Base-by-base conservation (phyloP, 2,329 filamentous ascomycete species). In the Colletotrichum sp. region DNA sequence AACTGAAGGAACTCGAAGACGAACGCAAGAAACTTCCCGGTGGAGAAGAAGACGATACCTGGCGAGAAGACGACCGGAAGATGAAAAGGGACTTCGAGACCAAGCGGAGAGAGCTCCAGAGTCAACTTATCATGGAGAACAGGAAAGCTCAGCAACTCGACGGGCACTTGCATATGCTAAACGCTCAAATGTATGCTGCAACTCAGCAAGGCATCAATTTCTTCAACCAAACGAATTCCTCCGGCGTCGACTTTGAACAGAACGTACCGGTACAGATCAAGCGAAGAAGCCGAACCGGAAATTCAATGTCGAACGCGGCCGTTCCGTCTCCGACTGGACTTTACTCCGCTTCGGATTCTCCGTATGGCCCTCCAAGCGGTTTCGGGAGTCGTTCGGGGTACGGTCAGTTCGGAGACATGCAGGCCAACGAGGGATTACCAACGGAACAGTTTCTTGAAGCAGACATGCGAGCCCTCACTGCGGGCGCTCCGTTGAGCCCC, bases 1-100 rank as follows among this genome's bases (percentile, higher is more conserved):
- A 93, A 78, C 91, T 96, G 78, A 95, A 95, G 82, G 90, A 93
- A 68, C 88, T 96, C 30, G 95, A 97, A 82, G 92, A 93, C 75
- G 91, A 93, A 78, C 87, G 92, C 66, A 93, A 93, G 83, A 90
- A 89, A 72, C 88, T 92, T 15, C 90, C 91, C 3, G 92, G 90
- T 18, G 90, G 88, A n/a, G 89, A 92, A 72, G 89, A 91, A 62
- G 92, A 92, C 49, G 90, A 92, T 16, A 89, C 88, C 76, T 89
- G 87, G 88, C 87, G 87, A 69, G 80, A 93, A 68, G 86, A 85
- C 70, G 89, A 92, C 67, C 83, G 83, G 63, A 87, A 89, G 64
- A 84, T 92, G 26, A 88, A 89, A 75, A 86, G 88, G 64, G 88
- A 91, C 34, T 93, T 91, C 89, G 89, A 90, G 28, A 83, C 86